Evolutionary conservation across 2,329 filamentous ascomycete genomes (phyloP), one percentile per base, ranked within the genome.

Genomic region (Diaporthe amygdali): DNA sequence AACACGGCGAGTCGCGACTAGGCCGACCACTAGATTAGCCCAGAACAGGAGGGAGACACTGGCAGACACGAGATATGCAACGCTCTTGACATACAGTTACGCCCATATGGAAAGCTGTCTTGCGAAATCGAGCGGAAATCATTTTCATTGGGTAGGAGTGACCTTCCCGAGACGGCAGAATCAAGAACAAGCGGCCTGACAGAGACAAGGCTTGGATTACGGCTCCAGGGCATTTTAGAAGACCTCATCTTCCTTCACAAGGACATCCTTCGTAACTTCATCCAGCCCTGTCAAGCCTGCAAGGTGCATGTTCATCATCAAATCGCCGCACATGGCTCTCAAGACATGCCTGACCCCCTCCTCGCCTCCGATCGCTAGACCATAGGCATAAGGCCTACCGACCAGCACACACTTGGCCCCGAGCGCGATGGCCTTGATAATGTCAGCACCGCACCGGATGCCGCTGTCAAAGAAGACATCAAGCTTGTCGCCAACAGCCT

Each of bases 401-500:
- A 93, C 81, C 0, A 90, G 90, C 0, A 91, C 91, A 0, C 88
- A 90, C 67, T 82, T 90, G 0, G 90, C 91, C 0, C 91, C 91
- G 0, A 93, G 80, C 66, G 89, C 91, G 14, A 93, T 76, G 0
- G 89, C 90, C 78, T 93, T 93, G 74, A 93, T 84, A 3, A 93
- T 87, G 76, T 93, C 91, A 0, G 89, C 89, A 0, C 91, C 91
- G 22, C 90, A 82, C n/a, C 86, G 84, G 37, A 93, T 85, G 0
- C 91, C 91, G 0, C 91, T 90, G 73, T 93, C 91, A 5, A 93
- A 81, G 66, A 87, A 89, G 0, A 93, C 86, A 75, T 92, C 89
- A 77, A 92, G 83, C 66, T 80, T 80, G 32, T 86, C 84, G 66
- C 93, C 89, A 0, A 93, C 84, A 86, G 76, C 66, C 81, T 85